Percentiles rank a stretch among this genome's conserved stretches.
Conservation (phyloP, 202 grass and related monocot species). For the Dendrocalamus latiflorus region DNA sequence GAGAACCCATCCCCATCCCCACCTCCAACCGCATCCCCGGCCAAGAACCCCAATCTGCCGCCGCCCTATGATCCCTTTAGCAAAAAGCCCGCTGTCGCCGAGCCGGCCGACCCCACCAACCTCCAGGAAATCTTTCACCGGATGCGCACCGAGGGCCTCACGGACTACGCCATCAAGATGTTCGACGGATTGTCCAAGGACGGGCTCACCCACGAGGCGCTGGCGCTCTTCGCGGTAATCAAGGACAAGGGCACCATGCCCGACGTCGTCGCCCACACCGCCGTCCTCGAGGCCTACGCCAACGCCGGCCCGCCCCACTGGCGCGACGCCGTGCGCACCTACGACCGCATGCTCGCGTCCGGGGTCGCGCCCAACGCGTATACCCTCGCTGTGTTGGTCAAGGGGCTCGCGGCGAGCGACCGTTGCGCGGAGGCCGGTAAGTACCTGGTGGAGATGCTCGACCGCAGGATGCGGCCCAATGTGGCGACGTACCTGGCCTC, state of each 20-base stretch:
- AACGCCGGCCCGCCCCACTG: constrained; percentile 54
- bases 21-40: background rate
- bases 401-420: constrained; percentile 57
- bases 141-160: constrained; percentile 81
- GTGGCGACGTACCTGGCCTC: constrained; percentile 47
- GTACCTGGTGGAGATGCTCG: constrained; percentile 74
- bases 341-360: constrained; percentile 67
- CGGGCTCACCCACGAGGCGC: constrained; percentile 72
- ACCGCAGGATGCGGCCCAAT: constrained; percentile 63
- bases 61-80: constrained; percentile 76
- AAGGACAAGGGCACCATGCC: constrained; percentile 82
- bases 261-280: constrained; percentile 79
- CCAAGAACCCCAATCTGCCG: constrained; percentile 30
- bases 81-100: constrained; percentile 45
- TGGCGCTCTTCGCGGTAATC: constrained; percentile 61
- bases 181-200: constrained; percentile 95
- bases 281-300: constrained; percentile 74
- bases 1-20: constrained; percentile 21
- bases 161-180: constrained; percentile 91
- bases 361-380: constrained; percentile 66
- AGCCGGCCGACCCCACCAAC: constrained; percentile 60
- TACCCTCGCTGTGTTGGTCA: constrained; percentile 59
- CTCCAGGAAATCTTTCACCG: constrained; percentile 73
- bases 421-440: constrained; percentile 46
- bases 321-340: constrained; percentile 60